Base-by-base conservation (phyloP, 805 yeast genomes). In the Suhomyces sp. region DNA sequence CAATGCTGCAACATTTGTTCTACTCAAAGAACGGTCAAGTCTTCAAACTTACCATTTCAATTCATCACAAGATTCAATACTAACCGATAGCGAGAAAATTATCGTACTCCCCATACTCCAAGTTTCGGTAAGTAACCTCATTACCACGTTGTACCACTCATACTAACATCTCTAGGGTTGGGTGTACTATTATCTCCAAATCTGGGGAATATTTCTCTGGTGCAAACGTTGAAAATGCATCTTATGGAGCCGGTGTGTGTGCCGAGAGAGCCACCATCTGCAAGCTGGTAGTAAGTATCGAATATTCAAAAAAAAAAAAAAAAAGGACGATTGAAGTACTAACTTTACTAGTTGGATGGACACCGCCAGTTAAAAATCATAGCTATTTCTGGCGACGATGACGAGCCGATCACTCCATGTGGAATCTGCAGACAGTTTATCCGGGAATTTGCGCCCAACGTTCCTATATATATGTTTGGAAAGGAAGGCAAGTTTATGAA, bases 351-450 rank as follows among this genome's bases (percentile, higher is more conserved):
- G 63, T 60, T 53, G 61, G 58, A 50, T 26, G 78, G 78, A 0
- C 59, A 65, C 37, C 53, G 44, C 4, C 31, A 43, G 16, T 74
- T 82, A 53, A 65, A 61, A 39, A 86, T 84, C 1, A 63, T 87
- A 38, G 95, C 82, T 4, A 75, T 87, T 7, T 66, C 84, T 3
- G 73, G 85, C 15, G 90, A 82, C 51, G 47, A 72, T 28, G 51
- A 54, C 1, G 72, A 72, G 2, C 74, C 81, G 19, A 79, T 84
- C 8, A 69, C 90, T 7, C 98, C 98, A 0, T 91, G 98, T 57
- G 98, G 98, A 3, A 81, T 93, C 23, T 91, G 98, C 53, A 70
- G 98, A 35, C 98, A 91, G 59, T 76, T 83, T 36, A 77, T 91
- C 20, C 69, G 96, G 24, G 98, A 91, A 57, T 91, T 90, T 57